Base-by-base conservation (phyloP, 2,329 filamentous ascomycete genomes). In the Colletotrichum costaricense region DNA sequence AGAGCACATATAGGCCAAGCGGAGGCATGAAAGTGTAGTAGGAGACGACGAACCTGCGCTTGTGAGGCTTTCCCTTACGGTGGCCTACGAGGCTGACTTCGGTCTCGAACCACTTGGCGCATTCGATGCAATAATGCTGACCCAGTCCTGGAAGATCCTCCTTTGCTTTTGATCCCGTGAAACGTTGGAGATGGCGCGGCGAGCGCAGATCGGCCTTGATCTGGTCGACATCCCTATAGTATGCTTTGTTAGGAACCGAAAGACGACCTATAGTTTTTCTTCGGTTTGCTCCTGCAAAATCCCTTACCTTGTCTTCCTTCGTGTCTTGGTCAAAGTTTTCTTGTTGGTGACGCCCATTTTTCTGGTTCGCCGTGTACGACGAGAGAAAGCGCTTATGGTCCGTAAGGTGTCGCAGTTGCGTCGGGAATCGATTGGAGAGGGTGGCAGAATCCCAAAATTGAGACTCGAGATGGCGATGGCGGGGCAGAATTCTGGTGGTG, bases 91-190 rank as follows among this genome's bases (percentile, higher is more conserved):
- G 86, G 78, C 94, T 97, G 78, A 89, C 83, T 76, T 97, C 93
- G 63, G 92, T 93, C 82, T 98, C 96, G 82, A 97, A 98, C 93
- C 94, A 98, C 86, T 97, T 98, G 75, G 97, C 93, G 83, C 97
- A 99, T 83, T 98, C 94, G 19, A 93, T 88, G 83, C 97, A 99
- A 84, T 98, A 98, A 81, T 92, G 92, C 78, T 91, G 88, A 30
- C 97, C 97, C 62, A 98, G 87, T 0, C 92, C 96, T 3, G 97
- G 97, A 46, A 98, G 88, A 79, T 98, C 97, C 81, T 98, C 96
- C 26, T 89, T 85, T 6, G 93, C 91, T 80, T 98, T 97, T 56
- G 92, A 90, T 63, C 91, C 89, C 81, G 95, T 93, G 87, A 93
- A 95, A 76, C 94, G 90, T 59, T 91, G 86, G 42, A 99, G 90